Percentiles rank a stretch among this genome's conserved stretches.
phyloP scores from a whole-genome alignment of 768 basidiomycete species.

The Russula abietina region DNA sequence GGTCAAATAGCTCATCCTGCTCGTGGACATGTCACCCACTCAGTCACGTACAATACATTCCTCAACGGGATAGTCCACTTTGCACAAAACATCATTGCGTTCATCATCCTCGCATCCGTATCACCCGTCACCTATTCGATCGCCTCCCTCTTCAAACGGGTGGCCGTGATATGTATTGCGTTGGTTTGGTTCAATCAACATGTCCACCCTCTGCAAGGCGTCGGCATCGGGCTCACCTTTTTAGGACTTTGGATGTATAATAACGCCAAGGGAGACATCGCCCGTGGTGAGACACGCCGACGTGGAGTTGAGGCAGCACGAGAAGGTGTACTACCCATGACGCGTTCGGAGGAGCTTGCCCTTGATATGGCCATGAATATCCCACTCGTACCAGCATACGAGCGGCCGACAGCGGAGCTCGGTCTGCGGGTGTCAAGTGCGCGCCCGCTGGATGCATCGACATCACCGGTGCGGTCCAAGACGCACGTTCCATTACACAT shows the following conservation, averaged over 20 bases:
- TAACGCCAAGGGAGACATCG: conserved; percentile 86
- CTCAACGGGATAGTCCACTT: conserved; percentile 96
- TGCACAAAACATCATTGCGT: conserved; percentile 95
- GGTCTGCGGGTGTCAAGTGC: conserved; percentile 7
- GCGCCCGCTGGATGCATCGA: conserved; percentile 1
- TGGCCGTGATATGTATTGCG: conserved; percentile 96
- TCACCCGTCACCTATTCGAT: conserved; percentile 99
- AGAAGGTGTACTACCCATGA: conserved; percentile 63
- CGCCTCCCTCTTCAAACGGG: conserved; percentile 95
- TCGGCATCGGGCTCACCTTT: conserved; percentile 90
- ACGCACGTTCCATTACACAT: conserved; percentile 26
- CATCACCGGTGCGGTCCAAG: conserved; percentile 19
- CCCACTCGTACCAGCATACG: conserved; percentile 21
- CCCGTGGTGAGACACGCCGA: conserved; percentile 86
- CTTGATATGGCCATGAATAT: conserved; percentile 42
- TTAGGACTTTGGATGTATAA: conserved; percentile 95
- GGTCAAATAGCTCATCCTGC: conserved; percentile 41
- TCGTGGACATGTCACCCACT: conserved; percentile 48
- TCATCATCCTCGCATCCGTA: conserved; percentile 90
- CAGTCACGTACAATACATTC: conserved; percentile 76
- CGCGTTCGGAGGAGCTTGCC: conserved; percentile 48
- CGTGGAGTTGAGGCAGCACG: conserved; percentile 67
- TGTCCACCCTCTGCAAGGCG: conserved; percentile 75
- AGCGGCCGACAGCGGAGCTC: not conserved
- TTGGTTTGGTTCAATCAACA: conserved; percentile 93